A percentile compares a stretch with the other conserved stretches of the same genome.
Evolutionary conservation across 116 monocot genomes (phyloP).

Genomic region (Phalaenopsis hybrid): DNA sequence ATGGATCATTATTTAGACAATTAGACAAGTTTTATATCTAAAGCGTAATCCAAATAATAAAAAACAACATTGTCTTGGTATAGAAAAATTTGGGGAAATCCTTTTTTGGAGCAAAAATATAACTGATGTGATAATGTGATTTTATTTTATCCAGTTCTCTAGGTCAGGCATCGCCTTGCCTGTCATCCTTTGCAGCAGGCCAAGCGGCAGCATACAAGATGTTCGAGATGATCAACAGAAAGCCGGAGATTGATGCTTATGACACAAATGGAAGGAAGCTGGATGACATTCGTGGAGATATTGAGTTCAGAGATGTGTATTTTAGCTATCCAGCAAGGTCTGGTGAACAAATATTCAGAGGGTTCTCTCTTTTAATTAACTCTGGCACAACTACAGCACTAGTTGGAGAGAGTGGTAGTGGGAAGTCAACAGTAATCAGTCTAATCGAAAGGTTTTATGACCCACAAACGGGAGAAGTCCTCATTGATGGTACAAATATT

Average conservation of each 20-base stretch:
- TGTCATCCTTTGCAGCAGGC: constrained; percentile 57
- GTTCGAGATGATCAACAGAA: constrained; percentile 63
- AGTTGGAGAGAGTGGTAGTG: constrained; percentile 81
- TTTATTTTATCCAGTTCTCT: constrained; percentile 32
- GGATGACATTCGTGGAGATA: constrained; percentile 41
- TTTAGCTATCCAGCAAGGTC: constrained; percentile 66
- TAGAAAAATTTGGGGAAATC: too few relatives aligned
- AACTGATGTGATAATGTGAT: not conserved
- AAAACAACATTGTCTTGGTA: too few relatives aligned
- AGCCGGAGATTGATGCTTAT: constrained; percentile 66
- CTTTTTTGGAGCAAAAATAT: not conserved
- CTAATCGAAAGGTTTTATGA: constrained; percentile 76
- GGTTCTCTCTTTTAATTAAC: constrained; percentile 41
- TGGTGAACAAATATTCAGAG: constrained; percentile 44
- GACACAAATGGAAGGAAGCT: constrained; percentile 25
- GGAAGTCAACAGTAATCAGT: constrained; percentile 65
- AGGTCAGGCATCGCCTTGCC: constrained; percentile 53
- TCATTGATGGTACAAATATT: constrained; percentile 59
- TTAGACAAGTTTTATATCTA: too few relatives aligned
- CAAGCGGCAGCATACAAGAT: constrained; percentile 74
- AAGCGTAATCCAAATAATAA: too few relatives aligned
- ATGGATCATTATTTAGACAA: too few relatives aligned
- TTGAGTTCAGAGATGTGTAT: constrained; percentile 57
- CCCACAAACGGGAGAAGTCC: constrained; percentile 63
- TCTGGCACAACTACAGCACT: constrained; percentile 50